Evolutionary conservation across 805 yeast genomes (phyloP).

Genomic region (Cyberlindnera veronae): DNA sequence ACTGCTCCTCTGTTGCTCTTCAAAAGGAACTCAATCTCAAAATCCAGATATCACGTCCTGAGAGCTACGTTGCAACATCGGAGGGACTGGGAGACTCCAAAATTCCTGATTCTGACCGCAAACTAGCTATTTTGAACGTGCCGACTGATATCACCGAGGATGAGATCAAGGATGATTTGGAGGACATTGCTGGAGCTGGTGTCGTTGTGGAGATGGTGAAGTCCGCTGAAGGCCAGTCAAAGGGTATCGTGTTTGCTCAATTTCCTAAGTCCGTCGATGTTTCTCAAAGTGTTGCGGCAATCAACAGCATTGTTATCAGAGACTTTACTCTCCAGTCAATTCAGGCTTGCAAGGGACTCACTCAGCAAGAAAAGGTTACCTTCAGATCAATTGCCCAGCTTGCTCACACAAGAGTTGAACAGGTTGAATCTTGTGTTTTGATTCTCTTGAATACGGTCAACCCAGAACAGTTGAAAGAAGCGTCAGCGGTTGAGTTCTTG

Average conservation of each 20-base stretch:
- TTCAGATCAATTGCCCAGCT: slow-evolving; percentile 24
- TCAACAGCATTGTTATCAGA: slow-evolving; percentile 36
- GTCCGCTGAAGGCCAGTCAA: slow-evolving; percentile 46
- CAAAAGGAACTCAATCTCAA: slow-evolving; percentile 30
- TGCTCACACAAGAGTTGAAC: slow-evolving; percentile 7
- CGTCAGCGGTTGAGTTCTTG: slow-evolving; percentile 44
- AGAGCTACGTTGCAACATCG: slow-evolving; percentile 39
- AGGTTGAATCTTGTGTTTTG: slow-evolving; percentile 43
- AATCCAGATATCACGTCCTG: slow-evolving; percentile 40
- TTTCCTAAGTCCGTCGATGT: slow-evolving; percentile 17
- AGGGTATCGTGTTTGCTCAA: slow-evolving; percentile 59
- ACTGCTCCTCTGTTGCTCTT: slow-evolving; percentile 40
- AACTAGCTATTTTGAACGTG: slow-evolving; percentile 43
- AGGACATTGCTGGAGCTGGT: slow-evolving; percentile 25
- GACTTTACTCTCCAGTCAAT: slow-evolving; percentile 35
- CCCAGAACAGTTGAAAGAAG: slow-evolving; percentile 58
- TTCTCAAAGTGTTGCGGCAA: slow-evolving; percentile 25
- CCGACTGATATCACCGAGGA: slow-evolving; percentile 42
- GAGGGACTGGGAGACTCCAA: slow-evolving; percentile 1
- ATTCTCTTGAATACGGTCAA: slow-evolving; percentile 65
- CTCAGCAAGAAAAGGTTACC: slow-evolving; percentile 19
- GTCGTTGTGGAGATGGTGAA: slow-evolving; percentile 5
- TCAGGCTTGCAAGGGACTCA: slow-evolving; percentile 32
- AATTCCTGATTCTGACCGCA: slow-evolving; percentile 40
- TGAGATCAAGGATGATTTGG: slow-evolving; percentile 39